Conservation (phyloP, 1,284 basidiomycete species). For the Amylostereum areolatum region DNA sequence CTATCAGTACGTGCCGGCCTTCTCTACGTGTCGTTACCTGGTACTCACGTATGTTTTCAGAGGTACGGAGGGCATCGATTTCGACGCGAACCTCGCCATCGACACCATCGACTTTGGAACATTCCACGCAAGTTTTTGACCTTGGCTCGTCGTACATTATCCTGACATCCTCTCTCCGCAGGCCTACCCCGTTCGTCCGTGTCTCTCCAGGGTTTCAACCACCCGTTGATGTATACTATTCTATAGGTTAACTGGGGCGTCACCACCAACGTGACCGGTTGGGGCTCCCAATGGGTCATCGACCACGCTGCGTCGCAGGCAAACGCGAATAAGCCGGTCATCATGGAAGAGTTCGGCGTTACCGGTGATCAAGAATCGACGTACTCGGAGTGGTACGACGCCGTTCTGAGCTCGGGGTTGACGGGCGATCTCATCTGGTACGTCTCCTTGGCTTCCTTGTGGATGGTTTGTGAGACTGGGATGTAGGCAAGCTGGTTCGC, state of each 20-base stretch:
- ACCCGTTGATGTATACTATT: no score
- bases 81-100: slow-evolving; percentile 52
- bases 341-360: slow-evolving; percentile 30
- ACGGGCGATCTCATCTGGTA: slow-evolving; percentile 56
- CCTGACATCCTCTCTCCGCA: slow-evolving; percentile 11
- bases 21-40: no score
- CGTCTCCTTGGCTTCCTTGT: slow-evolving; percentile 18
- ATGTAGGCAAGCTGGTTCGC: slow-evolving; percentile 32
- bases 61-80: slow-evolving; percentile 52
- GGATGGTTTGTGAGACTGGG: slow-evolving; percentile 15
- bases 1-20: slow-evolving; percentile 39
- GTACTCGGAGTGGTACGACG: slow-evolving; percentile 47
- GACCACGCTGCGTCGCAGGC: slow-evolving; percentile 50
- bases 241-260: no score
- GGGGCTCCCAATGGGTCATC: slow-evolving; percentile 42
- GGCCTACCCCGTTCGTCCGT: no score
- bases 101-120: slow-evolving; percentile 59
- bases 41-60: no score
- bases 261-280: slow-evolving; percentile 30
- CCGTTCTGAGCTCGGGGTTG: slow-evolving; percentile 43
- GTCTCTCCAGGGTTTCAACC: no score
- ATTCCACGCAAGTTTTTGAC: no score
- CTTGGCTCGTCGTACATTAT: no score
- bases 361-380: slow-evolving; percentile 33
- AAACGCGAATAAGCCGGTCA: slow-evolving; percentile 49